A percentile compares a stretch with the other conserved stretches of the same genome.
phyloP scores from a whole-genome alignment of 257 asterid genomes.

The Rehmannia glutinosa region DNA sequence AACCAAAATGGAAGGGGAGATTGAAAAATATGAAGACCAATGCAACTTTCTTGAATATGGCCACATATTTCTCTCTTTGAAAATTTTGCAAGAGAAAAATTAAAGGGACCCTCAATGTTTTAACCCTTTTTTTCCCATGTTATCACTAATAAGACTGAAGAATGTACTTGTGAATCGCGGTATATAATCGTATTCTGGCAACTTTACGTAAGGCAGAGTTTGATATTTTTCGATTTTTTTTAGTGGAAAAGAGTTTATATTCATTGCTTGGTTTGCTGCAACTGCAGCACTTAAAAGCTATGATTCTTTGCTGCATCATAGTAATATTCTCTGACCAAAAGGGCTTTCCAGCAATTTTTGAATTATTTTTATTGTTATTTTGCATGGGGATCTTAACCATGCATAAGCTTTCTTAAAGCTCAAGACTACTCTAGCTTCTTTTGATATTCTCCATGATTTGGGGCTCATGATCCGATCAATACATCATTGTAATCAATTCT shows the following conservation, averaged over 20 bases:
- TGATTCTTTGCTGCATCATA: conserved; percentile 37
- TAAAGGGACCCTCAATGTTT: no score
- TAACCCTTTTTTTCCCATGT: background rate
- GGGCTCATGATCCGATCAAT: conserved; percentile 52
- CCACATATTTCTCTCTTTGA: conserved; percentile 15
- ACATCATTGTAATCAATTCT: conserved; percentile 4
- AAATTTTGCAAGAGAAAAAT: background rate
- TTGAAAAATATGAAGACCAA: conserved; percentile 30
- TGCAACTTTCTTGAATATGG: conserved; percentile 26
- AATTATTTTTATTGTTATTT: background rate
- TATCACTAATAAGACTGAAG: background rate
- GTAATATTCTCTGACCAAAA: conserved; percentile 23
- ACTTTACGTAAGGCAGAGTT: background rate
- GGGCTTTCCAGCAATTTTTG: background rate
- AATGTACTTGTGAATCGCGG: background rate
- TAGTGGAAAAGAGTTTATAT: background rate
- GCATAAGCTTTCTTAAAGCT: conserved; percentile 33
- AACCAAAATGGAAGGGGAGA: conserved; percentile 25
- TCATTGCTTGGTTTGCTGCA: conserved; percentile 27
- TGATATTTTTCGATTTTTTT: no score
- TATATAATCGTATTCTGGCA: background rate
- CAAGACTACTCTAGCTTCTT: conserved; percentile 26
- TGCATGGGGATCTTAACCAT: conserved; percentile 44
- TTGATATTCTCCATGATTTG: conserved; percentile 26
- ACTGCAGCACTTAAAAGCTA: conserved; percentile 20